phyloP scores from a whole-genome alignment of 345 rosid species.

The Gossypium anomalum region DNA sequence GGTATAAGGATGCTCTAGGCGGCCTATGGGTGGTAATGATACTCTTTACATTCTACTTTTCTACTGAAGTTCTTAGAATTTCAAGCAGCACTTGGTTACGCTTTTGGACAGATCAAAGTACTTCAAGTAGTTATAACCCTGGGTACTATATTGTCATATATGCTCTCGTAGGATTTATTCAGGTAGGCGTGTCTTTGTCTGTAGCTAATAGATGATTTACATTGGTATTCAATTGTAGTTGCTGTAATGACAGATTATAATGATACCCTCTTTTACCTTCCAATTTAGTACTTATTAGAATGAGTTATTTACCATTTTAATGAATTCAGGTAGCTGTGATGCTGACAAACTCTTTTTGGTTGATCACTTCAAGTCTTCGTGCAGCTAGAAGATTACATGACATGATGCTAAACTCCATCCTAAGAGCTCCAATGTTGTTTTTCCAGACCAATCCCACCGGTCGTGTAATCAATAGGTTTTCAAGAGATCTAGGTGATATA shows the following conservation, averaged over 20 bases:
- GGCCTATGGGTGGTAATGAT: constrained; percentile 81
- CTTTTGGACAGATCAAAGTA: constrained; percentile 77
- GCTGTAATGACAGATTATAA: not conserved
- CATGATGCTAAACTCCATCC: constrained; percentile 63
- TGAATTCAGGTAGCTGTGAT: constrained; percentile 64
- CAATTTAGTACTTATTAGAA: not conserved
- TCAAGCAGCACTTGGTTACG: constrained; percentile 93
- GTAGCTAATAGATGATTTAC: constrained; percentile 2
- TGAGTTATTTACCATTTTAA: constrained; percentile 12
- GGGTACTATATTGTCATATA: constrained; percentile 57
- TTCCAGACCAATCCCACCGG: constrained; percentile 93
- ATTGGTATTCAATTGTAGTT: not conserved
- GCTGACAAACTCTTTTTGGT: constrained; percentile 75
- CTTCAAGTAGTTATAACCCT: constrained; percentile 50
- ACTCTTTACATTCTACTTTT: constrained; percentile 62
- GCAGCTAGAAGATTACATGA: constrained; percentile 86
- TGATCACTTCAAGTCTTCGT: constrained; percentile 75
- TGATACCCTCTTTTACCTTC: not conserved
- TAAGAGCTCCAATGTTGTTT: constrained; percentile 92
- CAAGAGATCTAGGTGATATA: constrained; percentile 88
- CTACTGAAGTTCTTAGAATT: constrained; percentile 75
- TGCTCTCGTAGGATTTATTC: constrained; percentile 66
- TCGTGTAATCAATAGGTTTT: constrained; percentile 84
- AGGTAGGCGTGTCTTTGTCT: constrained; percentile 43
- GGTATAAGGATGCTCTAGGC: constrained; percentile 87